Evolutionary conservation across 1,284 basidiomycete genomes (phyloP).

Genomic region (Pseudozyma thailandica): DNA sequence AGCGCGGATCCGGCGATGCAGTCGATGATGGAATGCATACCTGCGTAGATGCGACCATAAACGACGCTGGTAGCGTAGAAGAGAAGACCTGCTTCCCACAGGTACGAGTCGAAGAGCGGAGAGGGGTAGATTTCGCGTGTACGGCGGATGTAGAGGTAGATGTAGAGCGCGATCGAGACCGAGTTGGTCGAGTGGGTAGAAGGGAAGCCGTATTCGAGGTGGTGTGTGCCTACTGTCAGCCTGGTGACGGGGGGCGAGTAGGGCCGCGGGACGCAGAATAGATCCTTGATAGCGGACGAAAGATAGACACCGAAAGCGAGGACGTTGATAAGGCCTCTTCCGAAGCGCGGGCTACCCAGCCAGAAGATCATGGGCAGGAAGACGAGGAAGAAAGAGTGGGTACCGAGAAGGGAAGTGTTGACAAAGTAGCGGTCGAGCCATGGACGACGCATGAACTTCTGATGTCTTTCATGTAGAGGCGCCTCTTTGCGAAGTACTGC

Average conservation of each 20-base stretch:
- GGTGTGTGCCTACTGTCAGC: constrained; percentile 71
- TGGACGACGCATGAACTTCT: constrained; percentile 67
- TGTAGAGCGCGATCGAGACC: constrained; percentile 78
- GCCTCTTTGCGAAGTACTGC: constrained; percentile 39
- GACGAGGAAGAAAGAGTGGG: constrained; percentile 94
- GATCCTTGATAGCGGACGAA: constrained; percentile 86
- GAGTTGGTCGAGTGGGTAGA: constrained; percentile 95
- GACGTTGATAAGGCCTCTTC: constrained; percentile 72
- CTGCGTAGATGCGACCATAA: constrained; percentile 82
- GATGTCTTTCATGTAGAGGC: constrained; percentile 47
- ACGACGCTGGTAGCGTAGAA: constrained; percentile 77
- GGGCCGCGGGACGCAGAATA: constrained; percentile 89
- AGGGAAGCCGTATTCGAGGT: constrained; percentile 83
- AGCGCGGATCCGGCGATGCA: constrained; percentile 64
- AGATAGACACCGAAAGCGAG: constrained; percentile 84
- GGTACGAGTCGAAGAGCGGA: constrained; percentile 26
- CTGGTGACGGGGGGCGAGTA: constrained; percentile 89
- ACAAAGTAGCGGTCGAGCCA: constrained; percentile 88
- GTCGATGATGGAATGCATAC: constrained; percentile 69
- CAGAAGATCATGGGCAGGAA: constrained; percentile 87
- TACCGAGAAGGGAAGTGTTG: constrained; percentile 81
- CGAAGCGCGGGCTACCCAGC: constrained; percentile 80
- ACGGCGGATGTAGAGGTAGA: constrained; percentile 57
- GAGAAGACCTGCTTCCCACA: constrained; percentile 51
- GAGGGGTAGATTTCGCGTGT: constrained; percentile 9